phyloP scores from a whole-genome alignment of 1,284 basidiomycete genomes.

The Naganishia sp. region DNA sequence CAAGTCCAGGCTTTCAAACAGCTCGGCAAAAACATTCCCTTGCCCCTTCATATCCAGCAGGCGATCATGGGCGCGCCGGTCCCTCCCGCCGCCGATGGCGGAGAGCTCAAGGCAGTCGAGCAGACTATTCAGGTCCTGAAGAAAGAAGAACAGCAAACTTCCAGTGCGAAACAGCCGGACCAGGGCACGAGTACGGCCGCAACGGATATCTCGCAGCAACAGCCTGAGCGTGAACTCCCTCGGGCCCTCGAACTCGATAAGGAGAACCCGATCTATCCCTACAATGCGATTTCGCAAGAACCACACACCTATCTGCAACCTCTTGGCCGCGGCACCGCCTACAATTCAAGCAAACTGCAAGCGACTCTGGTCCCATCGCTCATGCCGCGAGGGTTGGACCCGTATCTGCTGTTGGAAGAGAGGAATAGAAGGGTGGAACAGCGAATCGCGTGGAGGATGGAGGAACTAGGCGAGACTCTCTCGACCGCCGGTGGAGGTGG shows the following conservation, averaged over 20 bases:
- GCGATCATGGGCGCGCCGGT: constrained; percentile 60
- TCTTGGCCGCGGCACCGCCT: constrained; percentile 61
- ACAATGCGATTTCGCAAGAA: constrained; percentile 82
- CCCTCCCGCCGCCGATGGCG: constrained; percentile 35
- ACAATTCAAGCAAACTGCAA: constrained; percentile 58
- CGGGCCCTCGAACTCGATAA: constrained; percentile 72
- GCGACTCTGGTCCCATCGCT: constrained; percentile 81
- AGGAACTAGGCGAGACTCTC: constrained; percentile 81
- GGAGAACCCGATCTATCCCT: constrained; percentile 83
- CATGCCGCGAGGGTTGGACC: constrained; percentile 91
- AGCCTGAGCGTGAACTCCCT: constrained; percentile 43
- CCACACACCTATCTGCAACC: constrained; percentile 69
- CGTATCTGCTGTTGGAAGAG: constrained; percentile 85
- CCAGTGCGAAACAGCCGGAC: constrained; percentile 34
- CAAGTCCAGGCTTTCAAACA: constrained; percentile 90
- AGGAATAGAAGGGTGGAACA: constrained; percentile 88
- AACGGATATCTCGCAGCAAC: constrained; percentile 7
- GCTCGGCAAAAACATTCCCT: constrained; percentile 72
- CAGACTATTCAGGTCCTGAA: constrained; percentile 71
- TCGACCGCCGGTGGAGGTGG: constrained; percentile 72
- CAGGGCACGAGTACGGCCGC: constrained; percentile 22
- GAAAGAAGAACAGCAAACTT: constrained; percentile 42
- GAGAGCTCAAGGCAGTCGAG: constrained; percentile 63
- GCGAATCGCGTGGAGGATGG: constrained; percentile 83
- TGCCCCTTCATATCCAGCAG: constrained; percentile 77